Base-by-base conservation (phyloP, 345 rosid genomes). In the Aquilaria sinensis region DNA sequence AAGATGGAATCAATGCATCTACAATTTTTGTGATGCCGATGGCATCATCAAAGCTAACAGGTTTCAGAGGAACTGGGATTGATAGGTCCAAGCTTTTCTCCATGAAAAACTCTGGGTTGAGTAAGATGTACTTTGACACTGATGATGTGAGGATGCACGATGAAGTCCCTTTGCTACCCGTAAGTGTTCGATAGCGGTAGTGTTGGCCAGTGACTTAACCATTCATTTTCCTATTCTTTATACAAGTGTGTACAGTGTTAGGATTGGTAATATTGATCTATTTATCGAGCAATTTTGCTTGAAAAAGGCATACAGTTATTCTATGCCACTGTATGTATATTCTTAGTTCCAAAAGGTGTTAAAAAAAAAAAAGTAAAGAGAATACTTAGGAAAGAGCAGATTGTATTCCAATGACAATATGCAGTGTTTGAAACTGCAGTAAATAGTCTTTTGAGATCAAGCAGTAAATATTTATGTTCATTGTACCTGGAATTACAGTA, bases 1-100 rank as follows among this genome's bases (percentile, higher is more conserved):
- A 90, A 61, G 99, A 90, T 65, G 80, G 97, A 0, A 90, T 94
- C 60, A 90, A 85, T 13, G 97, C 99, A 67, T 90, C 99, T 6
- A 96, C 99, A 5, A 66, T 90, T 61, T 83, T 94, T 1, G 99
- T 94, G 53, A 94, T 94, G 97, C 99, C 97, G 13, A 94, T 94
- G 97, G 86, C 90, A 51, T 94, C 97, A 14, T 90, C 99, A 15
- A 94, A 82, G 83, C 83, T 85, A 11, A 89, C 92, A 48, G 97
- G 95, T 43, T 94, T 90, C 60, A 82, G 97, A 76, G 90, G 92
- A 60, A 85, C 71, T 12, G 76, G 79, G 31, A 62, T 90, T 12
- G 95, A 94, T 66, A 69, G 90, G 51, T 80, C 85, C 0, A 82
- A 85, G 80, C 58, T 83, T 31, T 70, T 90, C 47, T 82, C 92